Percentiles rank a stretch among this genome's conserved stretches.
phyloP scores from a whole-genome alignment of 352 stramenopile species.

The Phytophthora sansomeana region DNA sequence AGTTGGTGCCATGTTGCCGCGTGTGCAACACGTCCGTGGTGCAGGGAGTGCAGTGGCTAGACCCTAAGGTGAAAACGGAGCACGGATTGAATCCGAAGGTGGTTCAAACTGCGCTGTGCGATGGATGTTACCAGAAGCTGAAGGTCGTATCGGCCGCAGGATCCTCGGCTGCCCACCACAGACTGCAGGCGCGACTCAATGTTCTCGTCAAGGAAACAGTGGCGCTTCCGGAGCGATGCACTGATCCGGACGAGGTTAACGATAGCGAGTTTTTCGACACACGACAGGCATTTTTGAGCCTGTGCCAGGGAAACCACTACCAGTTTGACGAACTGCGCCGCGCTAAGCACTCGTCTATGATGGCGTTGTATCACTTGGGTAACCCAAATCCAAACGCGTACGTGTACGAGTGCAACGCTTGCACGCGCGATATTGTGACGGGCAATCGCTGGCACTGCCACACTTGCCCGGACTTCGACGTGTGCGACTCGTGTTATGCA shows the following conservation, averaged over 20 bases:
- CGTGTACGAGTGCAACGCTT: constrained; percentile 89
- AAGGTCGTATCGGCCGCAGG: constrained; percentile 42
- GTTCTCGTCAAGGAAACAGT: constrained; percentile 64
- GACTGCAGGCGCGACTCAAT: constrained; percentile 58
- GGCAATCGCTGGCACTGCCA: constrained; percentile 92
- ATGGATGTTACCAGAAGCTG: constrained; percentile 81
- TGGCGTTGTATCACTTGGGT: constrained; percentile 99
- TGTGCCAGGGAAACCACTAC: constrained; percentile 98
- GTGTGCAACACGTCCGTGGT: constrained; percentile 82
- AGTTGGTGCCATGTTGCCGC: constrained; percentile 84
- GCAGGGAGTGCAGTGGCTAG: constrained; percentile 73
- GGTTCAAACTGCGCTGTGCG: constrained; percentile 80
- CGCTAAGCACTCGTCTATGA: constrained; percentile 99
- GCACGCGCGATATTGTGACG: constrained; percentile 81
- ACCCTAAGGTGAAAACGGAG: constrained; percentile 70
- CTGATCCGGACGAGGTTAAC: constrained; percentile 83
- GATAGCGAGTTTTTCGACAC: constrained; percentile 96
- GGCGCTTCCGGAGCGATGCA: constrained; percentile 74
- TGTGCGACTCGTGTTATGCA: constrained; percentile 89
- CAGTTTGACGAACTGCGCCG: constrained; percentile 98
- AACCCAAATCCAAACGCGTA: constrained; percentile 94
- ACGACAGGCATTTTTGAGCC: constrained; percentile 97
- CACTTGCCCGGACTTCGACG: constrained; percentile 89
- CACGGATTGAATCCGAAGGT: constrained; percentile 67
- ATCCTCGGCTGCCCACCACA: constrained; percentile 46